phyloP scores from a whole-genome alignment of 345 rosid genomes.

The Boechera divaricarpa region DNA sequence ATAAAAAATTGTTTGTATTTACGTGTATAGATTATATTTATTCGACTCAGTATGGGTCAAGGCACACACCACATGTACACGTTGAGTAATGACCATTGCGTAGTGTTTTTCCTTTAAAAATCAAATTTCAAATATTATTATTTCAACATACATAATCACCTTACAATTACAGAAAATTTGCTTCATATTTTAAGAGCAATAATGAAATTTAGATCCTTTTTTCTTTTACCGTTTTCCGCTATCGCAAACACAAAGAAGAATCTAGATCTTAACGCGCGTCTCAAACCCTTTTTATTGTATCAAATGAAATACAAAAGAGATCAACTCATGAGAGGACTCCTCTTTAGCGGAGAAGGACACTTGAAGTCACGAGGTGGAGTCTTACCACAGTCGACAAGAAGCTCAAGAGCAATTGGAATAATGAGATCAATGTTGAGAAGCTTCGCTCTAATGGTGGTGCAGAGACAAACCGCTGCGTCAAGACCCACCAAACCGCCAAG shows the following conservation, averaged over 20 bases:
- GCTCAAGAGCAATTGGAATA: constrained; percentile 79
- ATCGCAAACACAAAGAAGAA: constrained; percentile 22
- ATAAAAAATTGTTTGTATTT: too few relatives aligned
- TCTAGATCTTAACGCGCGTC: constrained; percentile 9
- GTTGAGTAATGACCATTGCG: constrained; percentile 5
- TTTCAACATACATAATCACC: constrained; percentile 29
- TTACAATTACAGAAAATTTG: constrained; percentile 27
- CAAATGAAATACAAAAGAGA: constrained; percentile 18
- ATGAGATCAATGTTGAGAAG: constrained; percentile 76
- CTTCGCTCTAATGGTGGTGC: constrained; percentile 80
- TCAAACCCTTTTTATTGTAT: background rate
- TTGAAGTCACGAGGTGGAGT: constrained; percentile 73
- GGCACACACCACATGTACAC: constrained; percentile 24
- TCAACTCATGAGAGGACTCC: constrained; percentile 32
- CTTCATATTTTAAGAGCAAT: background rate
- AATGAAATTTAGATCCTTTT: constrained; percentile 13
- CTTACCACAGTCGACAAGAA: constrained; percentile 86
- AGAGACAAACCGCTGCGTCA: constrained; percentile 92
- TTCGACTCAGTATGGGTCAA: constrained; percentile 24
- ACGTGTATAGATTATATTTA: too few relatives aligned
- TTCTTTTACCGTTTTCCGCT: background rate
- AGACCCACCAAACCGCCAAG: constrained; percentile 72
- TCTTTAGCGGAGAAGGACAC: constrained; percentile 49
- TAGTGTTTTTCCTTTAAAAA: background rate
- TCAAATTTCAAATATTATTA: background rate